Conservation (phyloP, 148 eudicot species). For the Silene uniflora region DNA sequence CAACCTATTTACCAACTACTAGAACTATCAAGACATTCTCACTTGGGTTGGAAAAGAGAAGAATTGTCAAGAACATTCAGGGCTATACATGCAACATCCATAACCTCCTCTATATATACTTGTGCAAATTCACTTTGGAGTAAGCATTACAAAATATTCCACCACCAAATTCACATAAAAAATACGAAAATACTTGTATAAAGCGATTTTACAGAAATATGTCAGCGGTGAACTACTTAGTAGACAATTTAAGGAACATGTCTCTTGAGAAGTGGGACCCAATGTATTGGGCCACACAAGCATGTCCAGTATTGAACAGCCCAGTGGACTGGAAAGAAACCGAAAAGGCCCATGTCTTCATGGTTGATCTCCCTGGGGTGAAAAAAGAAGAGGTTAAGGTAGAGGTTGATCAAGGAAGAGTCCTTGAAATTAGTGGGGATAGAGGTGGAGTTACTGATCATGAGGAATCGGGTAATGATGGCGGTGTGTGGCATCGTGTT, state of each 20-base stretch:
- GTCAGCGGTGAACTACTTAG: conserved; percentile 9
- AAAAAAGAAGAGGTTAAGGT: conserved; percentile 20
- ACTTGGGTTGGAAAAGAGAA: no score
- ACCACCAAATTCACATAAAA: not conserved
- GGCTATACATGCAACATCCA: no score
- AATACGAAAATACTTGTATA: no score
- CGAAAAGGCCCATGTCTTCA: conserved; percentile 11
- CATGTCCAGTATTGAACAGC: conserved; percentile 20
- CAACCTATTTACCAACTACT: no score
- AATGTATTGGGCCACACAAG: conserved; percentile 19
- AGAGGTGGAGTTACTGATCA: not conserved
- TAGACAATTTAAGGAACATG: conserved; percentile 19
- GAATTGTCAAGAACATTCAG: no score
- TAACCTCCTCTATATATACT: no score
- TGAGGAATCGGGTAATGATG: conserved; percentile 11
- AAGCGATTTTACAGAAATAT: not conserved
- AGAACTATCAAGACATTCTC: no score
- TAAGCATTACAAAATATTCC: not conserved
- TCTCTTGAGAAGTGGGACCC: conserved; percentile 16
- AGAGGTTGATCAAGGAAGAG: conserved; percentile 9
- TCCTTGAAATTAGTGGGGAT: conserved; percentile 14
- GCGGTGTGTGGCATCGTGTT: conserved; percentile 36
- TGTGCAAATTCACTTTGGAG: no score
- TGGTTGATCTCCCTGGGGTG: conserved; percentile 23
- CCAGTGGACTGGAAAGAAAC: conserved; percentile 29